phyloP scores from a whole-genome alignment of 805 yeast species.

The Saturnispora serradocipensis region DNA sequence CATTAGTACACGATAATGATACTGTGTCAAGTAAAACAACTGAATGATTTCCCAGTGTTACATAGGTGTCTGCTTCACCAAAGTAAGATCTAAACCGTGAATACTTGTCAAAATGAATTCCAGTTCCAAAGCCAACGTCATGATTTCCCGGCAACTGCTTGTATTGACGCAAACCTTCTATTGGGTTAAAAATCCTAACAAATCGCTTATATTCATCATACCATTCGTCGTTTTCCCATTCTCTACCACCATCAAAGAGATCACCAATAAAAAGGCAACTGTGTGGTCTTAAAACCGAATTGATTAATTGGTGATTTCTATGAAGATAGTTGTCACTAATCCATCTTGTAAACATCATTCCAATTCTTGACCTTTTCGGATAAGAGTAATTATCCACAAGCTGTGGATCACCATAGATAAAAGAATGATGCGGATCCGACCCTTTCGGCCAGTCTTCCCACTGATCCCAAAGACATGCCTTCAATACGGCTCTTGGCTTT shows the following conservation, averaged over 20 bases:
- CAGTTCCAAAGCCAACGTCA: slow-evolving; percentile 88
- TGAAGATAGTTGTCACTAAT: slow-evolving; percentile 73
- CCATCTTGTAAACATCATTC: slow-evolving; percentile 44
- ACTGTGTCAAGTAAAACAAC: slow-evolving; percentile 75
- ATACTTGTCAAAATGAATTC: slow-evolving; percentile 46
- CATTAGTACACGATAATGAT: slow-evolving; percentile 55
- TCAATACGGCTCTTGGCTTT: slow-evolving; percentile 36
- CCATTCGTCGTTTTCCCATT: slow-evolving; percentile 63
- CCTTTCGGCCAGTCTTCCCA: slow-evolving; percentile 53
- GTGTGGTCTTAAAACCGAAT: slow-evolving; percentile 66
- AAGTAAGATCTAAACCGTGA: slow-evolving; percentile 61
- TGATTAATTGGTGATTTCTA: slow-evolving; percentile 50
- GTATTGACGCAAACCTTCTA: slow-evolving; percentile 24
- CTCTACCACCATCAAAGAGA: slow-evolving; percentile 90
- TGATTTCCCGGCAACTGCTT: slow-evolving; percentile 83
- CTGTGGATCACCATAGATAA: slow-evolving; percentile 87
- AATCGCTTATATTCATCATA: slow-evolving; percentile 58
- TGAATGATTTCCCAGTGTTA: slow-evolving; percentile 60
- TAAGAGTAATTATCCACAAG: slow-evolving; percentile 83
- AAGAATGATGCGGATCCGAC: slow-evolving; percentile 20
- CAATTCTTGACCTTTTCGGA: slow-evolving; percentile 47
- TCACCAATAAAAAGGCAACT: slow-evolving; percentile 80
- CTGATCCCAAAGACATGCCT: slow-evolving; percentile 48
- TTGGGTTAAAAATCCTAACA: slow-evolving; percentile 45
- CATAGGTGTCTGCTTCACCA: slow-evolving; percentile 55